A percentile compares a stretch with the other conserved stretches of the same genome.
Conservation (phyloP, 805 yeast species). For the Pichia paraexigua region DNA sequence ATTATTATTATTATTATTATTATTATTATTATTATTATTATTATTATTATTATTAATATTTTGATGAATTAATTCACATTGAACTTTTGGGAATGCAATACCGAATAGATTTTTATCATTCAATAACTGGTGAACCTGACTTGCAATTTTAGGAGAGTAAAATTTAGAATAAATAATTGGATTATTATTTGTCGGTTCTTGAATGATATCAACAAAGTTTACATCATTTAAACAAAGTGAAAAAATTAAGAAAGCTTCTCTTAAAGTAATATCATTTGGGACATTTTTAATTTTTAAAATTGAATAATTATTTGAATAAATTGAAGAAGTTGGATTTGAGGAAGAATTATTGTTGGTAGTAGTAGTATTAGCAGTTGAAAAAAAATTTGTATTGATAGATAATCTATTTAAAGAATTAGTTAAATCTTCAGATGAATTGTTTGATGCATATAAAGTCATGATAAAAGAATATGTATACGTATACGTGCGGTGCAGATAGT, state of each 20-base stretch:
- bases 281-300: constrained; percentile 42
- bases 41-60: constrained; percentile 5
- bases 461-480: neutral
- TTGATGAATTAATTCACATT: constrained; percentile 29
- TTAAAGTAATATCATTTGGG: constrained; percentile 53
- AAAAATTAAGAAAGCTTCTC: constrained; percentile 64
- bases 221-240: constrained; percentile 60
- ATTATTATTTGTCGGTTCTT: constrained; percentile 18
- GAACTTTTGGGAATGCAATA: constrained; percentile 34
- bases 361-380: neutral
- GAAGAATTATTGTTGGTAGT: neutral
- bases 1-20: neutral
- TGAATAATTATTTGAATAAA: neutral
- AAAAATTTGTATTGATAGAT: constrained; percentile 3
- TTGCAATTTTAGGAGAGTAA: constrained; percentile 36
- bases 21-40: neutral
- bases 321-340: constrained; percentile 3
- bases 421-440: constrained; percentile 11
- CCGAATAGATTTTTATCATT: constrained; percentile 42
- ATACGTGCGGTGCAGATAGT: neutral
- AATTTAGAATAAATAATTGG: constrained; percentile 39
- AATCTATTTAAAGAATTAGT: constrained; percentile 8
- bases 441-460: constrained; percentile 4
- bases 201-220: constrained; percentile 30
- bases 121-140: constrained; percentile 34